These are phyloP conservation scores for Dianthus caryophyllus DNA, from an alignment of 148 eudicot species.

Conservation along the genomic window DNA sequence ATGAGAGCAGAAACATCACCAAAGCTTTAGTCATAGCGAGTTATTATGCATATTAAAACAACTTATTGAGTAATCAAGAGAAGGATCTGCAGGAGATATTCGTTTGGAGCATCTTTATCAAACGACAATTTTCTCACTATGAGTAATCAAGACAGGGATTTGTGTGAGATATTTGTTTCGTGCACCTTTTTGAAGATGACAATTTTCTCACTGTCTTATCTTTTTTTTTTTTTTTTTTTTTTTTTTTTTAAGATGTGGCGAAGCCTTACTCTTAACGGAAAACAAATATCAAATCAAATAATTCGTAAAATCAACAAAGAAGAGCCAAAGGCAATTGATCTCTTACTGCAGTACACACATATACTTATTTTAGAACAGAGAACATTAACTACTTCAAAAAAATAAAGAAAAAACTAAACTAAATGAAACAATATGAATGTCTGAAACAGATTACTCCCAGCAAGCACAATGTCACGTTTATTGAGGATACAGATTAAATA, in stretches of 20 bases:
- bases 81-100: neutral
- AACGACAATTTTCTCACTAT: too few species aligned
- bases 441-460: neutral
- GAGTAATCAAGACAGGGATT: too few species aligned
- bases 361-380: neutral
- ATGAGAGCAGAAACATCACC: neutral
- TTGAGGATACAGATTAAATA: constrained; percentile 5
- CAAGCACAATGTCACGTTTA: neutral
- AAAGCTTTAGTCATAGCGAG: neutral
- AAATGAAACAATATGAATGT: neutral
- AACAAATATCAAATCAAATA: constrained; percentile 6
- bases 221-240: too few species aligned
- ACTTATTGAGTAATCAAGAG: neutral
- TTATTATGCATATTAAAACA: neutral
- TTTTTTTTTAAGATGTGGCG: too few species aligned
- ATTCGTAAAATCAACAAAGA: too few species aligned
- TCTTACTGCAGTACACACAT: neutral
- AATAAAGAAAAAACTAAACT: neutral
- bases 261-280: too few species aligned
- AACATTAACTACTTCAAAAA: neutral
- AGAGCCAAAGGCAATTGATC: neutral
- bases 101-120: too few species aligned
- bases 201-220: too few species aligned
- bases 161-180: too few species aligned
- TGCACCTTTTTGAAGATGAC: too few species aligned